A percentile compares a stretch with the other conserved stretches of the same genome.
Evolutionary conservation across 805 yeast species (phyloP).

Genomic region (Dipodascopsis uninucleata): DNA sequence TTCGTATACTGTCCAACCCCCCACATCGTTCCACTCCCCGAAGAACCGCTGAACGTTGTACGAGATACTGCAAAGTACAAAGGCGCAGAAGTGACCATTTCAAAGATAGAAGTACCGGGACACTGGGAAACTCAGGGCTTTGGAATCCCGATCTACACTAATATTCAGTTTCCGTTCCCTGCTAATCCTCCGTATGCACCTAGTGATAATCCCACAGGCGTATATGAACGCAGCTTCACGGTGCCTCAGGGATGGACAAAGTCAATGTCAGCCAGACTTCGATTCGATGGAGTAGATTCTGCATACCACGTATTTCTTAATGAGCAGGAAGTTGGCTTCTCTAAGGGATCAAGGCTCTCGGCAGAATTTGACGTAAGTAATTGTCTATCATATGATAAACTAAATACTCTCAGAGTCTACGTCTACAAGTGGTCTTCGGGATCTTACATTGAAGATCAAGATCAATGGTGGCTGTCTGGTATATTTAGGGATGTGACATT

Average conservation of each 20-base stretch:
- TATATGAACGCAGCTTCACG: slow-evolving; percentile 34
- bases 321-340: slow-evolving; percentile 36
- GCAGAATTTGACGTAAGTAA: slow-evolving; percentile 36
- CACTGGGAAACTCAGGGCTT: slow-evolving; percentile 41
- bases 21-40: slow-evolving; percentile 13
- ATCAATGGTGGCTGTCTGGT: slow-evolving; percentile 43
- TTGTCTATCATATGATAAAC: slow-evolving; percentile 13
- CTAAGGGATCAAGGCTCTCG: slow-evolving; percentile 38
- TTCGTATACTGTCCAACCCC: slow-evolving; percentile 26
- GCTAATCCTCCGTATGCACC: slow-evolving; percentile 39
- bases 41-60: slow-evolving; percentile 2
- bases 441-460: slow-evolving; percentile 40
- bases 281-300: slow-evolving; percentile 41
- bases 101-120: slow-evolving; percentile 35
- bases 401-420: slow-evolving; percentile 10
- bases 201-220: slow-evolving; percentile 38
- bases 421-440: slow-evolving; percentile 39
- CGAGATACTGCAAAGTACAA: not conserved
- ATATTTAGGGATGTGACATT: slow-evolving; percentile 40
- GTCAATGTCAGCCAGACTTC: slow-evolving; percentile 28
- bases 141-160: slow-evolving; percentile 40
- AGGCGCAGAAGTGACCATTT: too few species aligned
- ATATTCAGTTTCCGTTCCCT: slow-evolving; percentile 36
- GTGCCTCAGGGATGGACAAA: slow-evolving; percentile 27
- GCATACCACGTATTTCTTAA: slow-evolving; percentile 39